Conservation (phyloP, 2,329 filamentous ascomycete genomes). For the Acrocalymma vagum region DNA sequence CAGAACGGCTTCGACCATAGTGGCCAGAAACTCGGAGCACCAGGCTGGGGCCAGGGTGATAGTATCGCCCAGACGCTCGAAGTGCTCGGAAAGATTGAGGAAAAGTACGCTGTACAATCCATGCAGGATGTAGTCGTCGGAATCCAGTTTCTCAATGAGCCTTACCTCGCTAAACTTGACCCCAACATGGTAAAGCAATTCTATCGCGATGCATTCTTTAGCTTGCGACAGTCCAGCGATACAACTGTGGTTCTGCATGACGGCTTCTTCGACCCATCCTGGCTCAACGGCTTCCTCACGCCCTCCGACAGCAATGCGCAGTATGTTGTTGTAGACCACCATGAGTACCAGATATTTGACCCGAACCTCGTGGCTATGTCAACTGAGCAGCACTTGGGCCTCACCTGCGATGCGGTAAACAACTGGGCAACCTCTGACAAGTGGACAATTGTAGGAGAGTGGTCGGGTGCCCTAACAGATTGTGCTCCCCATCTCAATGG, state of each 20-base stretch:
- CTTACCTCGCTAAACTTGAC: conserved; percentile 57
- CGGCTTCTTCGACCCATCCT: conserved; percentile 60
- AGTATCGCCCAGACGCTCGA: conserved; percentile 59
- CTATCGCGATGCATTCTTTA: conserved; percentile 63
- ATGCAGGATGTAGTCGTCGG: conserved; percentile 68
- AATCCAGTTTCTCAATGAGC: conserved; percentile 67
- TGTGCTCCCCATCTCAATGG: conserved; percentile 59
- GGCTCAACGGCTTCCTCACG: conserved; percentile 69
- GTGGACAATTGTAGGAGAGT: conserved; percentile 72
- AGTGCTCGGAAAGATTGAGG: conserved; percentile 65
- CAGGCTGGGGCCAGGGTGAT: conserved; percentile 57
- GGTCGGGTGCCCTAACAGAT: conserved; percentile 72
- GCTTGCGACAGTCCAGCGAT: conserved; percentile 55
- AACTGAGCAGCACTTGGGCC: conserved; percentile 61
- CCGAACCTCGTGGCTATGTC: conserved; percentile 57
- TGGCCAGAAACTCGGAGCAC: conserved; percentile 56
- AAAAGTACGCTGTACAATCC: conserved; percentile 61
- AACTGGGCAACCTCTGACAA: conserved; percentile 65
- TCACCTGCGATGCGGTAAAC: conserved; percentile 64
- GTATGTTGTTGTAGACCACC: conserved; percentile 70
- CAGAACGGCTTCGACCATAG: conserved; percentile 72
- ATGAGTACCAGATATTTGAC: conserved; percentile 73
- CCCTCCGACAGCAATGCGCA: conserved; percentile 57
- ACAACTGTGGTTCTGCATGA: conserved; percentile 66
- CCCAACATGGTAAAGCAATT: conserved; percentile 60